Percentiles rank a stretch among this genome's conserved stretches.
These are phyloP conservation scores for Paraglomus brasilianum DNA, from an alignment of 192 early-diverging fungal genomes.

Conservation along the genomic window DNA sequence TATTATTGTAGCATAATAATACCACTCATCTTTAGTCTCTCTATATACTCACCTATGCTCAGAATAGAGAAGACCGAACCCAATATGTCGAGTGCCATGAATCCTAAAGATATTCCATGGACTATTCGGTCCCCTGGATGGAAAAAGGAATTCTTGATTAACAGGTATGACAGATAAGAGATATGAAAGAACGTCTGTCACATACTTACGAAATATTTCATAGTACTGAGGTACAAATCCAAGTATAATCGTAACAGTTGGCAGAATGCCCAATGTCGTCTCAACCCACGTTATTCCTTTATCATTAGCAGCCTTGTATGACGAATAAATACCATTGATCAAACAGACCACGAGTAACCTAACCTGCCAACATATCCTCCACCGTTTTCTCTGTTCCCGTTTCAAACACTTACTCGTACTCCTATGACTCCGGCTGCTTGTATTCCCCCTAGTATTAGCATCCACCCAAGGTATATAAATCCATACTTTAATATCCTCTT, in stretches of 20 bases:
- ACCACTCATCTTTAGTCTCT: too few species aligned
- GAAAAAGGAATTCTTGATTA: neutral
- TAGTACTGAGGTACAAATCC: constrained; percentile 44
- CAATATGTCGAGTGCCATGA: constrained; percentile 36
- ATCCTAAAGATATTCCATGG: constrained; percentile 38
- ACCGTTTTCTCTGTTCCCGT: too few species aligned
- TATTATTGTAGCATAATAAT: too few species aligned
- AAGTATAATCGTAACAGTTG: constrained; percentile 28
- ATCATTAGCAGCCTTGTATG: constrained; percentile 17
- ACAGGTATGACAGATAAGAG: neutral
- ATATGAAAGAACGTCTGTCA: neutral
- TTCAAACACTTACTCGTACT: neutral
- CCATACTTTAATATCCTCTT: neutral
- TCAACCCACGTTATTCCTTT: constrained; percentile 19
- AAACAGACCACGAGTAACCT: neutral
- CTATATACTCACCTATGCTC: constrained; percentile 38
- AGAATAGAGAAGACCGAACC: constrained; percentile 40
- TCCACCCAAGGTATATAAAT: neutral
- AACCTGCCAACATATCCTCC: too few species aligned
- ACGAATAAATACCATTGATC: neutral
- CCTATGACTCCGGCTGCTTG: neutral
- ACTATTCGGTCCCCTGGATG: constrained; percentile 27
- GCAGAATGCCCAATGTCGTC: constrained; percentile 35
- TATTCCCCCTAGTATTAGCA: neutral
- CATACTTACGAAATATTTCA: constrained; percentile 35